A percentile compares a stretch with the other conserved stretches of the same genome.
Conservation (phyloP, 1,284 basidiomycete species). For the Microbotryum silenes-acaulis region DNA sequence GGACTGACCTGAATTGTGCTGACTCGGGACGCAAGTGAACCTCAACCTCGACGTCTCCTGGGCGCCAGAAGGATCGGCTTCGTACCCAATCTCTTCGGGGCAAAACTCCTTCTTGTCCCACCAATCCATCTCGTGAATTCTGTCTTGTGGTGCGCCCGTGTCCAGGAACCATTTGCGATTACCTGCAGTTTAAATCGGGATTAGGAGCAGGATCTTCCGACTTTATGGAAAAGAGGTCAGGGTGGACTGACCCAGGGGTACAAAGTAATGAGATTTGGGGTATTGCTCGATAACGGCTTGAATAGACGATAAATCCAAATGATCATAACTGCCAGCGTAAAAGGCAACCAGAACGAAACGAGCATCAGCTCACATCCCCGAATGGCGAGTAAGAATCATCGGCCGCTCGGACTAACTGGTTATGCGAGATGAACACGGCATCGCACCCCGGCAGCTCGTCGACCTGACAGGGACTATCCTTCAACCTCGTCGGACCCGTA, state of each 20-base stretch:
- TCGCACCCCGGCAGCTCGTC: slow-evolving; percentile 34
- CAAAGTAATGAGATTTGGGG: slow-evolving; percentile 32
- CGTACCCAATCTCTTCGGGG: slow-evolving; percentile 41
- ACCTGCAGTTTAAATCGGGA: slow-evolving; percentile 16
- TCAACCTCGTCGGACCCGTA: slow-evolving; percentile 31
- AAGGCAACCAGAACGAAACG: not conserved
- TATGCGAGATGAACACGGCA: slow-evolving; percentile 35
- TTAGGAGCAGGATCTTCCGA: not conserved
- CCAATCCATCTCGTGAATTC: slow-evolving; percentile 36
- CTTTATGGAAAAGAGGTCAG: not conserved
- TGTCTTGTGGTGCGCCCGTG: slow-evolving; percentile 24
- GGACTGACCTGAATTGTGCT: slow-evolving; percentile 35
- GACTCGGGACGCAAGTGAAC: slow-evolving; percentile 36
- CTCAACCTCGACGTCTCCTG: slow-evolving; percentile 9
- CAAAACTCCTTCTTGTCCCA: slow-evolving; percentile 35
- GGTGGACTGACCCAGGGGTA: slow-evolving; percentile 33
- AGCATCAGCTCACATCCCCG: not conserved
- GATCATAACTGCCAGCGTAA: slow-evolving; percentile 35
- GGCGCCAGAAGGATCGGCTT: not conserved
- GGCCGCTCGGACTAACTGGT: slow-evolving; percentile 31
- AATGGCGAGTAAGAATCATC: too few relatives aligned
- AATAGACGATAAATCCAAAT: slow-evolving; percentile 33
- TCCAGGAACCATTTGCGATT: slow-evolving; percentile 31
- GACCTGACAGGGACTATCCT: slow-evolving; percentile 29
- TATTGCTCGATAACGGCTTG: slow-evolving; percentile 20